Evolutionary conservation across 129 eudicot genomes (phyloP), one percentile per base, ranked within the genome.

Genomic region (Calendula officinalis): DNA sequence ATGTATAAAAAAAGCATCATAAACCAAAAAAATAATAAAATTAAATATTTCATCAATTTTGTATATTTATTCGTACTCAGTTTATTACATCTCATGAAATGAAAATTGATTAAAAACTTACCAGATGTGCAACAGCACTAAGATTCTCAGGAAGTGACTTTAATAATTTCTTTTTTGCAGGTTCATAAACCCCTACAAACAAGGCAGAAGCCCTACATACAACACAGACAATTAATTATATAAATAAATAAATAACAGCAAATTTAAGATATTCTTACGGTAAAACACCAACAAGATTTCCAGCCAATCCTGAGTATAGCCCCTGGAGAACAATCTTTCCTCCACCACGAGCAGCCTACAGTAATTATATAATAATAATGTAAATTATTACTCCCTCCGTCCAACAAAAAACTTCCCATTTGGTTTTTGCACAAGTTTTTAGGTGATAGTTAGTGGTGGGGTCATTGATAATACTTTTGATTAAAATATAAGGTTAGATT

Each of bases 291-390:
- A 81, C 96, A 83, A 92, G 73, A 79, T 92, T 92, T 67, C 98
- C 98, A 60, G 86, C 86, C 79, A 91, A 81, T 58, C 98, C 98
- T 49, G 98, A 85, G 80, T 92, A 92, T 16, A 92, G 83, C 56
- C 98, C 98, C 66, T 92, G 90, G 15, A 85, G 85, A 38, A 79
- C 72, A 64, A 92, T 88, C 68, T 88, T 73, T 42, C 95, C 96
- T 61, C 95, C 96, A 53, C 98, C 98, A 32, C 73, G 98, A 55
- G 77, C 98, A 67, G 95, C 98, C 98, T 92, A 80, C 68, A 76
- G 53, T 30, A 38, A 81, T 45, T 69, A 46, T 46, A 56, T 41
- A 49, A 46, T 33, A 46, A 64, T 7, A 12, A 45, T 42, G 30
- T 22, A 22, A 22, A 22, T 22, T 22, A 22, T 22, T 22, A n/a